Conservation (phyloP, 192 early-diverging fungal genomes). For the Spinellus fusiger region DNA sequence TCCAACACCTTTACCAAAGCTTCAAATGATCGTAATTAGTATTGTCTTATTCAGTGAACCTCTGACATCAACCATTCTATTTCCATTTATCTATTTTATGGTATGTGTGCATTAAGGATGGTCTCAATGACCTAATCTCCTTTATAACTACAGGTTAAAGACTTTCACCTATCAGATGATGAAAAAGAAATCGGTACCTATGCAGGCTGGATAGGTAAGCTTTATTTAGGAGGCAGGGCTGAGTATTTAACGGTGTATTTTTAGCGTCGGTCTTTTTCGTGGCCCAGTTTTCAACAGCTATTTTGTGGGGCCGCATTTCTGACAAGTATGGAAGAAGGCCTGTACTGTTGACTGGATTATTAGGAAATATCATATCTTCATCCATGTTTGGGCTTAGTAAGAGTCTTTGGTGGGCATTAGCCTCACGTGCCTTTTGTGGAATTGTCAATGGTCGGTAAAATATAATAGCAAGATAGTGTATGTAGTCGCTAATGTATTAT, state of each 20-base stretch:
- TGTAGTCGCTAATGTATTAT: not conserved
- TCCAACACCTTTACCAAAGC: constrained; percentile 38
- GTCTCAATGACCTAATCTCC: not conserved
- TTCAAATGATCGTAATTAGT: constrained; percentile 43
- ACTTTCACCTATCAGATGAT: constrained; percentile 62
- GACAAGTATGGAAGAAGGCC: constrained; percentile 81
- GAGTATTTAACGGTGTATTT: not conserved
- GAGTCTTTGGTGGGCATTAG: constrained; percentile 53
- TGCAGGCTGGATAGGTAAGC: constrained; percentile 59
- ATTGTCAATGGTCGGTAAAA: constrained; percentile 53
- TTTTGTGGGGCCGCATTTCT: constrained; percentile 68
- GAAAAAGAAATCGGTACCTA: constrained; percentile 81
- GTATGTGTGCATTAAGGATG: constrained; percentile 22
- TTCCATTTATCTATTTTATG: constrained; percentile 87
- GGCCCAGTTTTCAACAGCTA: constrained; percentile 63
- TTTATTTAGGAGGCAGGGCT: not conserved
- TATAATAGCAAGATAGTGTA: not conserved
- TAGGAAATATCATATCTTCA: constrained; percentile 67
- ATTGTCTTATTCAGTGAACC: constrained; percentile 60
- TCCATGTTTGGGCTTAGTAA: constrained; percentile 69
- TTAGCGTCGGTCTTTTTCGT: constrained; percentile 61
- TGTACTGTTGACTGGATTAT: constrained; percentile 69
- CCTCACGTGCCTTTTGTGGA: constrained; percentile 58
- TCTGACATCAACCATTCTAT: constrained; percentile 60
- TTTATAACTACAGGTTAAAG: constrained; percentile 42